A percentile compares a stretch with the other conserved stretches of the same genome.
These are phyloP conservation scores for Aechmea fasciata DNA, from an alignment of 176 grass and related monocot species.

Conservation along the genomic window DNA sequence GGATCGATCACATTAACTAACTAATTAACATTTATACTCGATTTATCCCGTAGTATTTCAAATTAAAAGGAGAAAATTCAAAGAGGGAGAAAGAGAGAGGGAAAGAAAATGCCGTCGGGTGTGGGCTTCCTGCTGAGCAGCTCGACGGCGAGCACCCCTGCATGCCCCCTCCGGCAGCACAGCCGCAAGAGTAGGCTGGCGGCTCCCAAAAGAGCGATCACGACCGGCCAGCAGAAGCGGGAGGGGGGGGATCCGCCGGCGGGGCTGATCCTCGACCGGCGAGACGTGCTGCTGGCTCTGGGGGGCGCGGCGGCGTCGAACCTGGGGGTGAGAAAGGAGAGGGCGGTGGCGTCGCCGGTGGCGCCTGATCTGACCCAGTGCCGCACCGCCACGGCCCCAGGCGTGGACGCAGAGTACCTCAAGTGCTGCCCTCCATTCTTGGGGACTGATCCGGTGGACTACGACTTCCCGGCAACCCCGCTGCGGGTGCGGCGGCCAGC, in stretches of 20 bases:
- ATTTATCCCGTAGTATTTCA: too few species aligned
- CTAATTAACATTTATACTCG: too few species aligned
- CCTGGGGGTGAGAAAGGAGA: neutral
- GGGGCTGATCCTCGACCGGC: conserved; percentile 11
- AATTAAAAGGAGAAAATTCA: too few species aligned
- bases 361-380: conserved; percentile 28
- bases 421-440: conserved; percentile 24
- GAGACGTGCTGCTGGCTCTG: conserved; percentile 23
- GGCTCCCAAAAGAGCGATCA: neutral
- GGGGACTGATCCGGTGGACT: neutral
- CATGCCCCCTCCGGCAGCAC: conserved; percentile 21
- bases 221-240: neutral
- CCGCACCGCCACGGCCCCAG: neutral
- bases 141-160: conserved; percentile 3
- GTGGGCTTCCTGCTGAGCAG: conserved; percentile 17
- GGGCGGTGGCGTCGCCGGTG: conserved; percentile 10
- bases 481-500: conserved; percentile 12
- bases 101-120: conserved; percentile 5
- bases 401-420: neutral
- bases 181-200: neutral
- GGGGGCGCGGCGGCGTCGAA: conserved; percentile 12
- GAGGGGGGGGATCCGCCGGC: neutral
- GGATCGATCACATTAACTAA: too few species aligned
- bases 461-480: conserved; percentile 4
- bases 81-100: neutral